These are phyloP conservation scores for Thielaviopsis punctulata DNA, from an alignment of 2,329 filamentous ascomycete species.

Conservation along the genomic window DNA sequence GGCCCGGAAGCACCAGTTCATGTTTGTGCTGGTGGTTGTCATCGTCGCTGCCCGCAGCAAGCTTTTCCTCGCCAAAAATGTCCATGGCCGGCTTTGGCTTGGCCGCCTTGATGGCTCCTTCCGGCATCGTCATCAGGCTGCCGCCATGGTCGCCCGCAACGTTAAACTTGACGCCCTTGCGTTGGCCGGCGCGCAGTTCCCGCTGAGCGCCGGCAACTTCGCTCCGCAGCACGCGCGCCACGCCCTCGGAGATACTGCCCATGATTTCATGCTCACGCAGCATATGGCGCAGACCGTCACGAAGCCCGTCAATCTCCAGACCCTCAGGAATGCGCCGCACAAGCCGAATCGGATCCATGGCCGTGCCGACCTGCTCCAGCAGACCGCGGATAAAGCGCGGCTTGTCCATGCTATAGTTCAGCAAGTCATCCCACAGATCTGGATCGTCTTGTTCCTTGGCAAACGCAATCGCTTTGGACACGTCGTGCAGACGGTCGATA, in stretches of 20 bases:
- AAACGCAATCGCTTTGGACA: conserved; percentile 83
- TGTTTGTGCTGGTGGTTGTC: conserved; percentile 19
- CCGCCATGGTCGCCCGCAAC: conserved; percentile 33
- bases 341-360: conserved; percentile 80
- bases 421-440: conserved; percentile 85
- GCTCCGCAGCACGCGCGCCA: conserved; percentile 68
- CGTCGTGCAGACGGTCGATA: conserved; percentile 80
- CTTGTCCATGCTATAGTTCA: conserved; percentile 96
- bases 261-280: conserved; percentile 94
- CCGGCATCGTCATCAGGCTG: no score
- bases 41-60: conserved; percentile 14
- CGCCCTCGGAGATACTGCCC: conserved; percentile 77
- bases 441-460: conserved; percentile 84
- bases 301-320: conserved; percentile 75
- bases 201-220: conserved; percentile 79
- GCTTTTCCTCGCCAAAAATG: conserved; percentile 14
- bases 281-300: conserved; percentile 77
- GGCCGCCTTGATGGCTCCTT: conserved; percentile 14
- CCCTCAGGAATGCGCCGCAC: conserved; percentile 84
- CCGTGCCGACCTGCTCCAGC: conserved; percentile 82
- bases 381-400: conserved; percentile 84
- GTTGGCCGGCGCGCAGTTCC: conserved; percentile 59
- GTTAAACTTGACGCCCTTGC: conserved; percentile 78
- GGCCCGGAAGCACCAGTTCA: conserved; percentile 29
- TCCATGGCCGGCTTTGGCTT: conserved; percentile 13